Evolutionary conservation across 805 yeast genomes (phyloP), one percentile per base, ranked within the genome.

Genomic region (Candida sanyiensis): DNA sequence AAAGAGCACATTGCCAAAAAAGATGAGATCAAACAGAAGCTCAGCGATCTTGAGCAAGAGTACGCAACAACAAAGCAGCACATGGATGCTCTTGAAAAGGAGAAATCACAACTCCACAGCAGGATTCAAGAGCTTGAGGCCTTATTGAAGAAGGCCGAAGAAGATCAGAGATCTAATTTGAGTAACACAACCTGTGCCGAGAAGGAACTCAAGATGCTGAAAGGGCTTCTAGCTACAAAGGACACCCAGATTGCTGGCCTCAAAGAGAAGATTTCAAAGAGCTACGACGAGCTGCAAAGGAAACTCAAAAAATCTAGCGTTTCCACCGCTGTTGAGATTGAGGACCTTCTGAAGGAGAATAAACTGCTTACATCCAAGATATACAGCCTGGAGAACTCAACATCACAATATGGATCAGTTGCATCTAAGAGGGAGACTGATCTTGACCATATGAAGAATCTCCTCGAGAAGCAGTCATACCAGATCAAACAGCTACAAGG

Each of bases 281-380:
- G 66, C 11, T 65, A 58, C 21, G 44, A 58, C 31, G 58, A 54
- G 17, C 44, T 70, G 16, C 67, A 66, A 31, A 45, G 47, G 5
- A 69, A 64, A 42, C 37, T 72, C 18, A n/a, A n/a, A n/a, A n/a
- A n/a, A n/a, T n/a, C n/a, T n/a, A n/a, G n/a, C n/a, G n/a, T n/a
- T n/a, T n/a, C n/a, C n/a, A n/a, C n/a, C n/a, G n/a, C n/a, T n/a
- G n/a, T n/a, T n/a, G n/a, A n/a, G n/a, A n/a, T 72, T 13, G 55
- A 62, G 34, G 57, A 62, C 5, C 51, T 70, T 18, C 52, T 67
- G 2, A 59, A 58, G 3, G 82, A 72, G 42, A 76, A 75, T 46
- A 58, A 58, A 20, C 58, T 52, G n/a, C 51, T 75, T 13, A 58
- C 67, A 26, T 52, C 50, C 7, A 65, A 69, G 39, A 37, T 77